Percentiles rank a stretch among this genome's conserved stretches.
Conservation (phyloP, 768 basidiomycete genomes). For the Podaxis pistillaris region DNA sequence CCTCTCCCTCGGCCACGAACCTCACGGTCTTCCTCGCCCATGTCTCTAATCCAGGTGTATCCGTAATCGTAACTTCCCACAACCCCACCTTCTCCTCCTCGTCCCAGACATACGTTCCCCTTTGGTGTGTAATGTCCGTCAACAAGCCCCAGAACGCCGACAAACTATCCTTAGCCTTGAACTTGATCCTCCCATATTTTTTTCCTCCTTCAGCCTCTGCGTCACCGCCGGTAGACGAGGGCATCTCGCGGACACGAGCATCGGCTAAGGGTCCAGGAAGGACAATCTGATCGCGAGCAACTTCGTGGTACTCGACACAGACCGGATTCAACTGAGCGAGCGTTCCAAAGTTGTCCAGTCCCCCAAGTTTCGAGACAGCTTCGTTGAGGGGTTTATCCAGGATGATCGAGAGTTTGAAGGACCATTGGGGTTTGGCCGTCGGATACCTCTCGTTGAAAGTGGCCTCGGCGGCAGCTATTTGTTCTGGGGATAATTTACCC, state of each 20-base stretch:
- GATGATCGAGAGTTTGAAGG: background rate
- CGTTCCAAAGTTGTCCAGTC: background rate
- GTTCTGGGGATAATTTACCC: background rate
- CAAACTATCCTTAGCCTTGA: constrained; percentile 1
- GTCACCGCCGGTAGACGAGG: background rate
- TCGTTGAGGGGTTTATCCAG: background rate
- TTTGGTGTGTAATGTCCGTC: background rate
- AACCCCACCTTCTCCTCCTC: background rate
- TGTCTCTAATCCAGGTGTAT: constrained; percentile 2
- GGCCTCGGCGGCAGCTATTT: background rate
- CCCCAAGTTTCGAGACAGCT: background rate
- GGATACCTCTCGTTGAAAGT: background rate
- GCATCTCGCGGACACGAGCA: background rate
- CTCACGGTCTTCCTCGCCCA: constrained; percentile 7
- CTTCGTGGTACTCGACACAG: constrained; percentile 1
- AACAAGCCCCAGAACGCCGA: constrained; percentile 5
- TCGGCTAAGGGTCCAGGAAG: background rate
- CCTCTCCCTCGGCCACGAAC: background rate
- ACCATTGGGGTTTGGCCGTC: constrained; percentile 1
- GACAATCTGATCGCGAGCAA: background rate
- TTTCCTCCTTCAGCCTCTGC: background rate
- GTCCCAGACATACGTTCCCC: constrained; percentile 8
- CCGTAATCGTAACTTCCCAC: constrained; percentile 5
- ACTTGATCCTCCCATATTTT: background rate
- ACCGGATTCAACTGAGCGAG: constrained; percentile 1